Base-by-base conservation (phyloP, 139 green algal genomes). In the Limnomonas spitsbergensis region DNA sequence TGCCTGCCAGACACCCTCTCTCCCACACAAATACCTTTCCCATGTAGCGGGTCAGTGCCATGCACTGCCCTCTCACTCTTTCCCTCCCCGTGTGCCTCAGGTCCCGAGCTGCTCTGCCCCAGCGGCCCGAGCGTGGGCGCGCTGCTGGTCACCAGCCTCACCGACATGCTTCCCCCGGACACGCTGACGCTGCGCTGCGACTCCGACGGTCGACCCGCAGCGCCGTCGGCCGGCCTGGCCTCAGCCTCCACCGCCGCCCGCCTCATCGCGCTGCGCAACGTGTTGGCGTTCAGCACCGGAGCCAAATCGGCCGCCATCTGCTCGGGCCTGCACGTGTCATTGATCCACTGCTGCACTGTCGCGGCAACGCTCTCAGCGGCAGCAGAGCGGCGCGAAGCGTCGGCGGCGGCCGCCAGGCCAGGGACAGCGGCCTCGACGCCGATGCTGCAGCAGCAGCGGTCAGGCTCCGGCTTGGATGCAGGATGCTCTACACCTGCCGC, bases 221-320 rank as follows among this genome's bases (percentile, higher is more conserved):
- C n/a, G 26, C 27, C n/a, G 26, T 32, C n/a, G 24, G n/a, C 24
- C 6, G 27, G 29, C 66, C 24, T 37, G 7, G 24, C 29, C 66
- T 72, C n/a, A 7, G 7, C 66, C 9, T 7, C 6, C 66, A 72
- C 66, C 24, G 66, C 29, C 24, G 66, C 66, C 9, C 24, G 66
- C 4, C 53, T 89, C 0, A 77, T 87, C 56, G 79, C 83, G 1
- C 54, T 91, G 70, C 81, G 86, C 24, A 89, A 87, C 66, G 20
- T 90, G 34, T 38, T 91, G 40, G 82, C 85, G 1, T 82, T 80
- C 68, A 87, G 80, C 53, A 7, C n/a, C 2, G 40, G 38, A 2
- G 84, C 87, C 4, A 91, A 91, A 77, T 31, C 52, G 26, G 74
- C 74, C 4, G 87, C 81, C 2, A 24, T 86, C 4, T 40, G 56